phyloP scores from a whole-genome alignment of 1,284 basidiomycete species.

The Xerocomus minutiporus region DNA sequence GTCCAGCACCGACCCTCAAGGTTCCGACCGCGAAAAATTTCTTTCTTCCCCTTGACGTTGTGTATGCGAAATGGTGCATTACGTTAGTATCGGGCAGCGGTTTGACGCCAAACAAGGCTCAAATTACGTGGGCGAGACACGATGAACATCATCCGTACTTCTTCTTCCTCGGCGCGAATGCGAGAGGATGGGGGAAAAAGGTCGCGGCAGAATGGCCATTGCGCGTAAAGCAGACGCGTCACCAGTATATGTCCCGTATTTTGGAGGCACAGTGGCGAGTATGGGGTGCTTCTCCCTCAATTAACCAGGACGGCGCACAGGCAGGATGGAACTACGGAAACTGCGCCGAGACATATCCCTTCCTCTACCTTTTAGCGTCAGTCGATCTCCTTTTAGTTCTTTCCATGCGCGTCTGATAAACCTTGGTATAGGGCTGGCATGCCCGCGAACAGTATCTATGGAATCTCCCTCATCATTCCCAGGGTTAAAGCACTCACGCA shows the following conservation, averaged over 20 bases:
- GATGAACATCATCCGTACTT: neutral
- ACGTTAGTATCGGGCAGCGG: neutral
- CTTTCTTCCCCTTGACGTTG: neutral
- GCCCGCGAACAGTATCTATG: neutral
- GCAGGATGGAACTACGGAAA: neutral
- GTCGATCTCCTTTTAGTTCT: neutral
- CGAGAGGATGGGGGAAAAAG: neutral
- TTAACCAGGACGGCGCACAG: neutral
- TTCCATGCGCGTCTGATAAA: neutral
- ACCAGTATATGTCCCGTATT: neutral
- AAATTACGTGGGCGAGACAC: neutral
- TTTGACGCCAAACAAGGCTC: neutral
- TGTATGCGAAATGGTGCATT: neutral
- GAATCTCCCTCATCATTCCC: neutral
- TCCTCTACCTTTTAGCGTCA: neutral
- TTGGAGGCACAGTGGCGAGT: neutral
- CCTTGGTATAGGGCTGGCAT: neutral
- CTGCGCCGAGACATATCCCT: neutral
- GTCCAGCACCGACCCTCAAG: neutral
- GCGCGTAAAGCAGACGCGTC: neutral
- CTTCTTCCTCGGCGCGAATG: neutral
- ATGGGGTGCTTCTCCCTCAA: neutral
- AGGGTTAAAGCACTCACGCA: neutral
- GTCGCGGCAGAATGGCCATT: no score
- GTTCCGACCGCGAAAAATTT: neutral